Conservation (phyloP, 139 green algal genomes). For the Monoraphidium neglectum region DNA sequence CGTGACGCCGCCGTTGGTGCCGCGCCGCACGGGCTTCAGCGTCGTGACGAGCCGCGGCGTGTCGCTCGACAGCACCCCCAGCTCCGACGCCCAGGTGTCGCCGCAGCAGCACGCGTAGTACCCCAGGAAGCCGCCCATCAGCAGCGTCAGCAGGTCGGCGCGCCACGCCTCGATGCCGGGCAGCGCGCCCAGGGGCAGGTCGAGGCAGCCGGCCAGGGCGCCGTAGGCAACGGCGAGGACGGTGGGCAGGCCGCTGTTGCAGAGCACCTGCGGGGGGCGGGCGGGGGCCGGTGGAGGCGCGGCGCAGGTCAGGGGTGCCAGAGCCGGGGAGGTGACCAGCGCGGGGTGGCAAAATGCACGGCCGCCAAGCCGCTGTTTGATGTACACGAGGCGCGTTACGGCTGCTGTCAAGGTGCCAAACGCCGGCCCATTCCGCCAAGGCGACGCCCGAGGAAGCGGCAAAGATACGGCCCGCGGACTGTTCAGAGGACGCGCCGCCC, state of each 20-base stretch:
- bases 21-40: slow-evolving; percentile 60
- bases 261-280: slow-evolving; percentile 47
- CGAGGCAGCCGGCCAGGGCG: slow-evolving; percentile 52
- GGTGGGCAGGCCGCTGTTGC: slow-evolving; percentile 58
- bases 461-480: background rate
- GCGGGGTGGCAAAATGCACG: background rate
- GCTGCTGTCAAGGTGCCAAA: background rate
- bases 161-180: slow-evolving; percentile 44
- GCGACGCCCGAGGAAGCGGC: background rate
- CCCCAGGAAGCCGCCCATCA: slow-evolving; percentile 72
- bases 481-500: background rate
- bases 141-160: slow-evolving; percentile 31
- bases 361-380: background rate
- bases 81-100: slow-evolving; percentile 93
- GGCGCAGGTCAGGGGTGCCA: background rate
- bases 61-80: slow-evolving; percentile 72
- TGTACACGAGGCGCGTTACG: background rate
- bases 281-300: background rate
- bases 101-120: slow-evolving; percentile 92
- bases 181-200: slow-evolving; percentile 51
- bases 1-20: slow-evolving; percentile 90
- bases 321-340: background rate
- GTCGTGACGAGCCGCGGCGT: slow-evolving; percentile 86
- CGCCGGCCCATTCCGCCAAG: background rate
- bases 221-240: slow-evolving; percentile 56